Base-by-base conservation (phyloP, 257 asterid genomes). In the Thymus mandschuricus region DNA sequence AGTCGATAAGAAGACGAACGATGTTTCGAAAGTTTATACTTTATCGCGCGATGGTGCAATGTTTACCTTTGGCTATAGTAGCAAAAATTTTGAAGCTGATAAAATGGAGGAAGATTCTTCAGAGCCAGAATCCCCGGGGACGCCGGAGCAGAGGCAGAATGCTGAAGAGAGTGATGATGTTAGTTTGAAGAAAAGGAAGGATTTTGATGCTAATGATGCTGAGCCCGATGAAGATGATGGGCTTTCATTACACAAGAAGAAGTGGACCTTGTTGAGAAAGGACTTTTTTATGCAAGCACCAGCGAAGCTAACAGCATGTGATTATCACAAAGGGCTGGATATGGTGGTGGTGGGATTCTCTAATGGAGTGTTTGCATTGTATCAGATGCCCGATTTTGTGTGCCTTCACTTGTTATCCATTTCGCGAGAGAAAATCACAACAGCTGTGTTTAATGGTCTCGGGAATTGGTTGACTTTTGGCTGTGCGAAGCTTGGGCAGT, bases 381-480 rank as follows among this genome's bases (percentile, higher is more conserved):
- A 95, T 83, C 98, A 89, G 87, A 84, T 95, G 96, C 96, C 99
- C 11, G 96, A 88, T 72, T 95, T 95, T 71, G 88, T 86, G 69
- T 95, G 99, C 81, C 82, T 89, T 64, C 97, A 95, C 80, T 74
- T 88, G 78, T 49, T 95, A 69, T 89, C 98, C 1, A 89, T 92
- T 72, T 92, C 98, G 0, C 73, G 96, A 49, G 96, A 89, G 86
- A 94, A 94, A 85, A 86, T 95, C 50, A 89, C 97, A 3, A 85
- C 93, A 0, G 93, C 93, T 0, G 86, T 84, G 54, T 95, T 95
- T 78, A 95, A 92, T 84, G 97, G 74, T 78, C 82, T 83, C 13
- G 99, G 99, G 55, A 92, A 95, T 72, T 95, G 99, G 99, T 80
- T 95, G 69, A 88, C 93, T 0, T 89, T 95, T 55, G 99, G 99